phyloP scores from a whole-genome alignment of 2,329 filamentous ascomycete species.

The Fusarium abutilonis region DNA sequence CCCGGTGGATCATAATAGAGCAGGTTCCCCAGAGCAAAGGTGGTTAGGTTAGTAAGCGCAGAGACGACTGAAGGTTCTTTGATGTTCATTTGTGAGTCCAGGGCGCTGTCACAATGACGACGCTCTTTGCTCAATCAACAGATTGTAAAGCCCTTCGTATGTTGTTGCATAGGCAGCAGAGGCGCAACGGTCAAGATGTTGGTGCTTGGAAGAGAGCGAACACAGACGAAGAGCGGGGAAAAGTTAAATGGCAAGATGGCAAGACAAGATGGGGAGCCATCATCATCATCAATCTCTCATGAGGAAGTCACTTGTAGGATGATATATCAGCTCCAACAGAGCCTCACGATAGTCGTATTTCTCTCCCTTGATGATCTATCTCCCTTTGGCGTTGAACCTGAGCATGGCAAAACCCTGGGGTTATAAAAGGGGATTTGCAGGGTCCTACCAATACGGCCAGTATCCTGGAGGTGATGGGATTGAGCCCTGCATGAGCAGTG shows the following conservation, averaged over 20 bases:
- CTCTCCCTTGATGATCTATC: not conserved
- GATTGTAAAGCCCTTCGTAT: conserved; percentile 9
- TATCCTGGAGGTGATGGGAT: conserved; percentile 20
- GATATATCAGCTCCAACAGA: not conserved
- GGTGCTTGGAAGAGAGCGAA: conserved; percentile 10
- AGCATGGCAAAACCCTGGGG: conserved; percentile 14
- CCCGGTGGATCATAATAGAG: conserved; percentile 5
- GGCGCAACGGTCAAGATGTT: not conserved
- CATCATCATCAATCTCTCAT: not conserved
- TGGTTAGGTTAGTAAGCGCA: conserved; percentile 2
- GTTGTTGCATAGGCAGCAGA: conserved; percentile 1
- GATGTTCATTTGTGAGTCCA: conserved; percentile 2
- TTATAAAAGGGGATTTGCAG: conserved; percentile 29
- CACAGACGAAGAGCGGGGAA: conserved; percentile 11
- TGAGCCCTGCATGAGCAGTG: conserved; percentile 35
- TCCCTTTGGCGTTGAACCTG: conserved; percentile 8
- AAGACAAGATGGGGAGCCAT: not conserved
- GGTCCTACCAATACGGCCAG: conserved; percentile 22
- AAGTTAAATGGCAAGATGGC: not conserved
- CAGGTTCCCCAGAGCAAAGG: conserved; percentile 29
- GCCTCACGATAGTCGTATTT: conserved; percentile 6
- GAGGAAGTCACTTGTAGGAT: not conserved
- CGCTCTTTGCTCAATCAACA: conserved; percentile 34
- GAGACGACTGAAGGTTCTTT: conserved; percentile 8
- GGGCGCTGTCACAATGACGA: conserved; percentile 36